A percentile compares a stretch with the other conserved stretches of the same genome.
Evolutionary conservation across 179 eudicot genomes (phyloP).

Genomic region (Beta corolliflora): DNA sequence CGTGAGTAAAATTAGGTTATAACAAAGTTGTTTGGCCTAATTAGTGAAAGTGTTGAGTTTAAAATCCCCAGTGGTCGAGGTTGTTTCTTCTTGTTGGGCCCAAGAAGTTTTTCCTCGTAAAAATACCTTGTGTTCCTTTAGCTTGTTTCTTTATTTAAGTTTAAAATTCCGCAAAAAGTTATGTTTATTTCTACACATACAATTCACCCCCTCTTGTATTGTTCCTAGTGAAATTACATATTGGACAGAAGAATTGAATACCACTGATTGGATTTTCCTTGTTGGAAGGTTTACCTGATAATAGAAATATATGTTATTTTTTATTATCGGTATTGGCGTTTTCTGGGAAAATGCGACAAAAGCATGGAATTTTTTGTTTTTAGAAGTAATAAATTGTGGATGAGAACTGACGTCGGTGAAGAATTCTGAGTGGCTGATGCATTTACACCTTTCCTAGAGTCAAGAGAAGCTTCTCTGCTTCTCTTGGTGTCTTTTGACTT

Average conservation of each 20-base stretch:
- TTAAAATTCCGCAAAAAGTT: no score
- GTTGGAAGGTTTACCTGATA: neutral
- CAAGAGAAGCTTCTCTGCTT: conserved; percentile 17
- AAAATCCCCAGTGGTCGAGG: no score
- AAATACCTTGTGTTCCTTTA: no score
- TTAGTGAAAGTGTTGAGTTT: no score
- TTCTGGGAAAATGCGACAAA: neutral
- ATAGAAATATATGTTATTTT: neutral
- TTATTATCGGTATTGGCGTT: neutral
- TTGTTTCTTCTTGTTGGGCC: no score
- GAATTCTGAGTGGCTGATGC: conserved; percentile 6
- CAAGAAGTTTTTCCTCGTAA: no score
- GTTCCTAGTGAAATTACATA: no score
- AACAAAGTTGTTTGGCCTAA: no score
- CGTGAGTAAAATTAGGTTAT: no score
- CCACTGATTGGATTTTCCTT: conserved; percentile 1
- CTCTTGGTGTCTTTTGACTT: conserved; percentile 14
- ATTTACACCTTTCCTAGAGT: conserved; percentile 1
- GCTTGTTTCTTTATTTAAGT: no score
- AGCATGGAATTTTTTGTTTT: neutral
- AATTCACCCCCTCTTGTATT: no score
- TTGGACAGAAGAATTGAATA: neutral
- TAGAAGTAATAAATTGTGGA: neutral
- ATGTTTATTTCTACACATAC: no score
- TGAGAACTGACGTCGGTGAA: conserved; percentile 15